A percentile compares a stretch with the other conserved stretches of the same genome.
These are phyloP conservation scores for Knufia fluminis DNA, from an alignment of 2,329 filamentous ascomycete species.

Conservation along the genomic window DNA sequence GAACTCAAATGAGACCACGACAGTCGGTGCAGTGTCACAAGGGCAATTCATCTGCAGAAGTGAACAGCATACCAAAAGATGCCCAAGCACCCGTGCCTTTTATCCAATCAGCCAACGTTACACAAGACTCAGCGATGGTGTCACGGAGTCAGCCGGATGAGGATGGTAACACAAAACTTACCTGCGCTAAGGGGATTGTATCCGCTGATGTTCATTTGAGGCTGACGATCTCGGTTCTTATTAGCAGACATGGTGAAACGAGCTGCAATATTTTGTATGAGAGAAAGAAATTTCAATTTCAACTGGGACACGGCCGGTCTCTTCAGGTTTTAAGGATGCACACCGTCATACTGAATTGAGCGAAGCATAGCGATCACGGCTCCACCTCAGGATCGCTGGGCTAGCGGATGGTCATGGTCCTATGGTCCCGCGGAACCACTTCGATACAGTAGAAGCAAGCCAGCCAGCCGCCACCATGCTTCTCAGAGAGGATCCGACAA, in stretches of 20 bases:
- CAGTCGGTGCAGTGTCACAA: neutral
- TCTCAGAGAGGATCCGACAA: neutral
- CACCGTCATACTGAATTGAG: no score
- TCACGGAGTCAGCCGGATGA: neutral
- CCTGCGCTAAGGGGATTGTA: neutral
- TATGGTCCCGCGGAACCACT: neutral
- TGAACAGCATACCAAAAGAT: neutral
- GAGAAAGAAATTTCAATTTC: neutral
- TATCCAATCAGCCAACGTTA: neutral
- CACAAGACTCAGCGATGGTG: neutral
- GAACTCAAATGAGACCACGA: neutral
- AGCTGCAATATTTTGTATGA: neutral
- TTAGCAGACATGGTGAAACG: neutral
- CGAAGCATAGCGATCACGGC: no score
- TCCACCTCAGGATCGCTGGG: no score
- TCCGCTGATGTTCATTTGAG: neutral
- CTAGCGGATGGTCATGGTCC: neutral
- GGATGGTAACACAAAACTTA: neutral
- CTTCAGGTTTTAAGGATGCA: neutral
- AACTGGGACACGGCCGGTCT: neutral
- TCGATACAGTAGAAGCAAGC: neutral
- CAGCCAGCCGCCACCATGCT: neutral
- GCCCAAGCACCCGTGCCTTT: neutral
- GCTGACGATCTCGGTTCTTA: neutral
- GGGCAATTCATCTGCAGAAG: neutral